Evolutionary conservation across 768 basidiomycete genomes (phyloP).

Genomic region (Botryobasidium botryosum): DNA sequence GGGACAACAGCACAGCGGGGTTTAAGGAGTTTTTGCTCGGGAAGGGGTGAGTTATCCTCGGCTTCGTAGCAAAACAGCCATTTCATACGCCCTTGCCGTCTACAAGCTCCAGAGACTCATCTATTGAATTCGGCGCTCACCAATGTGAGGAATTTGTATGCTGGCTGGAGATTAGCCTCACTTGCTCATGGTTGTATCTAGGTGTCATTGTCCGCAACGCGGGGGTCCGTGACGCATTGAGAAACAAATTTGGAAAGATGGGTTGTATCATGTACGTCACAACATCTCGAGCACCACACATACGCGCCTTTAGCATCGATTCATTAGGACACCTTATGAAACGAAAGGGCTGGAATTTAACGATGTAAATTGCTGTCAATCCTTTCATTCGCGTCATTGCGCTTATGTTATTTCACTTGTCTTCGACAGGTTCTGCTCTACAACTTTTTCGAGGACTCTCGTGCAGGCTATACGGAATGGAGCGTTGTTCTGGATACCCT

Average conservation of each 20-base stretch:
- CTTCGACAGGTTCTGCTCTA: conserved; percentile 43
- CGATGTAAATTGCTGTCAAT: conserved; percentile 25
- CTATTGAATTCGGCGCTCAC: conserved; percentile 22
- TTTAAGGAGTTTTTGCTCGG: background rate
- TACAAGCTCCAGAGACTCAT: background rate
- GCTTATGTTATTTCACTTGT: background rate
- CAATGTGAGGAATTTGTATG: conserved; percentile 21
- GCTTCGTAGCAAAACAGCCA: no score
- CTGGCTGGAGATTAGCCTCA: conserved; percentile 8
- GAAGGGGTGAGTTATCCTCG: background rate
- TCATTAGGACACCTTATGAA: conserved; percentile 32
- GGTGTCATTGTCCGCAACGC: conserved; percentile 57
- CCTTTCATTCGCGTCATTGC: background rate
- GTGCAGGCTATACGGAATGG: conserved; percentile 36
- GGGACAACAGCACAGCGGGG: conserved; percentile 17
- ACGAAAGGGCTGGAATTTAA: conserved; percentile 54
- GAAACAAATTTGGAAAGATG: conserved; percentile 36
- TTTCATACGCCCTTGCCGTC: no score
- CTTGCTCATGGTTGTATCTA: conserved; percentile 51
- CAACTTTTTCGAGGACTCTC: conserved; percentile 58
- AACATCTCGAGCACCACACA: background rate
- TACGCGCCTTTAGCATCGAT: background rate
- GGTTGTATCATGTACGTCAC: conserved; percentile 23
- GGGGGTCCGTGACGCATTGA: conserved; percentile 29
- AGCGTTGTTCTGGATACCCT: conserved; percentile 28